Conservation (phyloP, 345 rosid species). For the Eucalyptus dawsonii region DNA sequence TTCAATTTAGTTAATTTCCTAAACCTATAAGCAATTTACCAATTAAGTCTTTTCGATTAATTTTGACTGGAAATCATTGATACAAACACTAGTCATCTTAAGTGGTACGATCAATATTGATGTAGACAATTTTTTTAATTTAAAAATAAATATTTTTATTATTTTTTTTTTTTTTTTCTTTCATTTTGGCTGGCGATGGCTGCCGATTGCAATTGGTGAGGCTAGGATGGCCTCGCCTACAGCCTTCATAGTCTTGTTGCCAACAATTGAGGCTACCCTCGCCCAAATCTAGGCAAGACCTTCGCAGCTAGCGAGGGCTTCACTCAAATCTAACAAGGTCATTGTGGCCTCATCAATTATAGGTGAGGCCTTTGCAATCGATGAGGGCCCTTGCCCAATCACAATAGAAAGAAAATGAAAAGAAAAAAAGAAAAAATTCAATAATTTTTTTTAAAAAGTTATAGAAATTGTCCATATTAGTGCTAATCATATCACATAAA, state of each 20-base stretch:
- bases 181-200: rapidly evolving
- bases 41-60: no score
- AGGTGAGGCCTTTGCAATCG: background rate
- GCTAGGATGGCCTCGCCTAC: background rate
- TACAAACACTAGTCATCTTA: no score
- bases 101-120: rapidly evolving
- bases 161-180: rapidly evolving
- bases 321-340: no score
- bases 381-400: background rate
- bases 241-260: rapidly evolving
- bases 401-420: background rate
- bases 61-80: rapidly evolving
- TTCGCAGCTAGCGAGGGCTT: rapidly evolving
- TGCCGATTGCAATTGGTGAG: rapidly evolving
- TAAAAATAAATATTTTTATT: no score
- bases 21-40: background rate
- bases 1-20: no score
- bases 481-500: rapidly evolving
- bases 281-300: no score
- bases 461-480: no score
- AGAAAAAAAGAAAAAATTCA: no score
- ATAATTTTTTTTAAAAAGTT: no score
- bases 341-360: no score
- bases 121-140: rapidly evolving
- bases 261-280: rapidly evolving